phyloP scores from a whole-genome alignment of 345 rosid genomes.

The Limnanthes douglasii region DNA sequence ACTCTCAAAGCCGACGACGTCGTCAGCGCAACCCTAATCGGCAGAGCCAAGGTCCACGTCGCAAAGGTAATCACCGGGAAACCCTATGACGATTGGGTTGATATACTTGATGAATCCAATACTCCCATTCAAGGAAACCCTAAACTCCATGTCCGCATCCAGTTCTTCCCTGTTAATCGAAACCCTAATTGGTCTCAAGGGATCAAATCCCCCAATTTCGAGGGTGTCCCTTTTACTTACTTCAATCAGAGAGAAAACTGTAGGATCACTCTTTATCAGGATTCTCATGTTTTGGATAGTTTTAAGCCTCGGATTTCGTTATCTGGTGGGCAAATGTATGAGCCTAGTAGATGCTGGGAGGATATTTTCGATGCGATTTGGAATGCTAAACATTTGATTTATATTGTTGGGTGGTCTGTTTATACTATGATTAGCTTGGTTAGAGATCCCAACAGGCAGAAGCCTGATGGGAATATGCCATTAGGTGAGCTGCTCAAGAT shows the following conservation, averaged over 20 bases:
- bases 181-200: conserved; percentile 54
- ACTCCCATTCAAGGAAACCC: conserved; percentile 28
- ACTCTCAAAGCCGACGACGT: conserved; percentile 41
- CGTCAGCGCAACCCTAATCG: conserved; percentile 43
- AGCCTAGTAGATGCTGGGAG: conserved; percentile 62
- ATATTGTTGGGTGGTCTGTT: conserved; percentile 79
- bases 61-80: conserved; percentile 26
- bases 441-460: conserved; percentile 29
- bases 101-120: conserved; percentile 21
- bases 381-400: conserved; percentile 44
- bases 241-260: conserved; percentile 51
- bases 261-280: conserved; percentile 65
- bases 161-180: conserved; percentile 14
- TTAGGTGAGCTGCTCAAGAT: conserved; percentile 44
- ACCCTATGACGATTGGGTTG: conserved; percentile 20
- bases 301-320: conserved; percentile 13
- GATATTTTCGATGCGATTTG: conserved; percentile 52
- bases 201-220: conserved; percentile 12
- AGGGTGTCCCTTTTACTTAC: conserved; percentile 42
- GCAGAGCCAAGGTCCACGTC: conserved; percentile 59
- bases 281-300: conserved; percentile 36
- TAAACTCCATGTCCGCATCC: conserved; percentile 28
- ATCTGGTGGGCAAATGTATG: conserved; percentile 9
- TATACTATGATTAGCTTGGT: conserved; percentile 32
- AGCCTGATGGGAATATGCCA: conserved; percentile 14